Evolutionary conservation across 2,329 filamentous ascomycete genomes (phyloP).

Genomic region (Exutisphaerella laricina): DNA sequence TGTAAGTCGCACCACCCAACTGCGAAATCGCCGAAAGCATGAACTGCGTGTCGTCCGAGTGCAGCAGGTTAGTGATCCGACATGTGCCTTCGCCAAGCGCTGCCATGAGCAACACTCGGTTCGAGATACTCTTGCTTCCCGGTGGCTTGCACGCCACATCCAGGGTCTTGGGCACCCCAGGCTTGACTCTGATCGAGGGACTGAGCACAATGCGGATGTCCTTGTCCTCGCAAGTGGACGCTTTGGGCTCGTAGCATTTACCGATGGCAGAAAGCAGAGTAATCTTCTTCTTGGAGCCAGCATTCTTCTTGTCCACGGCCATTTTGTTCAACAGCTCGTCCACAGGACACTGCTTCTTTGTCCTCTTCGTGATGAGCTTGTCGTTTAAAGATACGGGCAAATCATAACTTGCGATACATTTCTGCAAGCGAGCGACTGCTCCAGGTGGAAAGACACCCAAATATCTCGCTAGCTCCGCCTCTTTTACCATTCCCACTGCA

Average conservation of each 20-base stretch:
- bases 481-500: conserved; percentile 97
- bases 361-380: conserved; percentile 74
- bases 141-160: conserved; percentile 77
- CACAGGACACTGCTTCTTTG: conserved; percentile 80
- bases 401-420: conserved; percentile 92
- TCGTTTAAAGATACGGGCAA: conserved; percentile 81
- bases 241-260: conserved; percentile 76
- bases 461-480: conserved; percentile 86
- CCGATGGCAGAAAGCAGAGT: conserved; percentile 89
- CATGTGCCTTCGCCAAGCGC: conserved; percentile 82
- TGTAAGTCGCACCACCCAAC: conserved; percentile 79
- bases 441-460: conserved; percentile 78
- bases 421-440: conserved; percentile 81
- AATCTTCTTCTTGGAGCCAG: conserved; percentile 91
- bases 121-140: conserved; percentile 96
- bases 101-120: conserved; percentile 87
- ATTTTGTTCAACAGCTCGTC: conserved; percentile 85
- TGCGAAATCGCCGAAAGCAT: conserved; percentile 90
- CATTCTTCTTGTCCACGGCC: conserved; percentile 98
- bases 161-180: conserved; percentile 61
- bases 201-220: conserved; percentile 80
- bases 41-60: conserved; percentile 94
- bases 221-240: conserved; percentile 80
- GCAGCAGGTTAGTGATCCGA: conserved; percentile 83
- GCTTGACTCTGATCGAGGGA: conserved; percentile 66